Evolutionary conservation across 2,329 filamentous ascomycete species (phyloP).

Genomic region (Fusarium avenaceum): DNA sequence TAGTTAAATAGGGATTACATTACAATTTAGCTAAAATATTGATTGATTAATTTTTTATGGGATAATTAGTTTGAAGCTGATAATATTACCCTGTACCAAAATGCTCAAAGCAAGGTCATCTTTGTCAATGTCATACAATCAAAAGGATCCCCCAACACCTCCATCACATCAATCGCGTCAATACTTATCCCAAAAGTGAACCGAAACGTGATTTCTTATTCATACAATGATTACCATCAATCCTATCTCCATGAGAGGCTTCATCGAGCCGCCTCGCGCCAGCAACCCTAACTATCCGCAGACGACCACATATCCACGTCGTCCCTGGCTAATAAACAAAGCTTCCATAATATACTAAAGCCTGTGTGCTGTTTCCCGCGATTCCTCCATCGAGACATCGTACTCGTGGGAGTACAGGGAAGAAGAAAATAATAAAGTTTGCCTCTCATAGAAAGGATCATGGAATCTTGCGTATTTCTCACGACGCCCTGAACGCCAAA

Average conservation of each 20-base stretch:
- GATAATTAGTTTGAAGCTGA: neutral
- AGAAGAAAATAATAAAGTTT: slow-evolving; percentile 29
- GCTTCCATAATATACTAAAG: slow-evolving; percentile 35
- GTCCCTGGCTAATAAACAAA: slow-evolving; percentile 31
- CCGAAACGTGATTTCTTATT: slow-evolving; percentile 45
- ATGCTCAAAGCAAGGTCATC: no score
- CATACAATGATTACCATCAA: slow-evolving; percentile 49
- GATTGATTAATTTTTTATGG: neutral
- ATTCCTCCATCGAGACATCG: slow-evolving; percentile 8
- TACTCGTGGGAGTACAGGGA: slow-evolving; percentile 18
- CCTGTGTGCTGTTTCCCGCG: slow-evolving; percentile 38
- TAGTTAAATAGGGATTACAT: no score
- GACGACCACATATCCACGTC: slow-evolving; percentile 21
- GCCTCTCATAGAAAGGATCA: slow-evolving; percentile 39
- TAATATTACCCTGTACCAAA: no score
- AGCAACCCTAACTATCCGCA: slow-evolving; percentile 12
- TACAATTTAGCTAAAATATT: no score
- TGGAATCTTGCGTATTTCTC: slow-evolving; percentile 46
- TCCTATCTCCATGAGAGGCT: slow-evolving; percentile 36
- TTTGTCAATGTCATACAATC: neutral
- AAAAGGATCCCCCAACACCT: neutral
- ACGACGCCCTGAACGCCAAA: slow-evolving; percentile 49
- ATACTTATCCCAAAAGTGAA: neutral
- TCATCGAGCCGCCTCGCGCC: slow-evolving; percentile 20
- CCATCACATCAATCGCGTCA: neutral